A percentile compares a stretch with the other conserved stretches of the same genome.
Evolutionary conservation across 2,329 filamentous ascomycete species (phyloP).

Genomic region (Epichloe scottii): DNA sequence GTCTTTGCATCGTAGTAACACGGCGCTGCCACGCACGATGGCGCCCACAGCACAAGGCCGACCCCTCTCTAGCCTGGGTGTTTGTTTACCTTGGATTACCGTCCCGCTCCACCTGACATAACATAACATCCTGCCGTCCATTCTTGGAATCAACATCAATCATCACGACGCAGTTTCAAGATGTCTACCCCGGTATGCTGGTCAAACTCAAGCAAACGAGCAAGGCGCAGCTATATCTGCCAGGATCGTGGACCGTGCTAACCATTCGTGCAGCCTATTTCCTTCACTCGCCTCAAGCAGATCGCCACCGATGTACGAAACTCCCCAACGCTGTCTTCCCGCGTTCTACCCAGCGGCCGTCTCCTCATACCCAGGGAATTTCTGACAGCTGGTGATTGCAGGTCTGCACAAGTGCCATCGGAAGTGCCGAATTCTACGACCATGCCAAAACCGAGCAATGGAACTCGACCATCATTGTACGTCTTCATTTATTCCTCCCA

Average conservation of each 20-base stretch:
- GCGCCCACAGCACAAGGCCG: not conserved
- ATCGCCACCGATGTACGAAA: slow-evolving; percentile 67
- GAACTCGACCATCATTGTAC: slow-evolving; percentile 89
- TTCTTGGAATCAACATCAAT: slow-evolving; percentile 4
- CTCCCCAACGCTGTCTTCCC: not conserved
- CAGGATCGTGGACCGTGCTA: not conserved
- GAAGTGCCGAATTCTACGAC: slow-evolving; percentile 67
- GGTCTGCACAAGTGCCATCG: slow-evolving; percentile 74
- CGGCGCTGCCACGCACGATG: not conserved
- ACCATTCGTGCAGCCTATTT: slow-evolving; percentile 48
- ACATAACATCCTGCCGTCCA: not conserved
- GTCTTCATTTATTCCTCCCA: slow-evolving; percentile 17
- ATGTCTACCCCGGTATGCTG: slow-evolving; percentile 27
- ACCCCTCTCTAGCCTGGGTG: not conserved
- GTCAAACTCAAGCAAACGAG: not conserved
- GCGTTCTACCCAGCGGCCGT: not conserved
- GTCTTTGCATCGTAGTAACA: too few species aligned
- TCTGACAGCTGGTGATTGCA: slow-evolving; percentile 22
- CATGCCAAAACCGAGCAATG: slow-evolving; percentile 74
- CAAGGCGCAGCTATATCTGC: not conserved
- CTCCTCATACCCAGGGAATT: not conserved
- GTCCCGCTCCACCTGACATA: not conserved
- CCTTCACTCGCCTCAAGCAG: slow-evolving; percentile 66
- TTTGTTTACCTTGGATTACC: slow-evolving; percentile 1
- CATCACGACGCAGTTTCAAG: slow-evolving; percentile 11